phyloP scores from a whole-genome alignment of 768 basidiomycete genomes.

The Postia placenta region DNA sequence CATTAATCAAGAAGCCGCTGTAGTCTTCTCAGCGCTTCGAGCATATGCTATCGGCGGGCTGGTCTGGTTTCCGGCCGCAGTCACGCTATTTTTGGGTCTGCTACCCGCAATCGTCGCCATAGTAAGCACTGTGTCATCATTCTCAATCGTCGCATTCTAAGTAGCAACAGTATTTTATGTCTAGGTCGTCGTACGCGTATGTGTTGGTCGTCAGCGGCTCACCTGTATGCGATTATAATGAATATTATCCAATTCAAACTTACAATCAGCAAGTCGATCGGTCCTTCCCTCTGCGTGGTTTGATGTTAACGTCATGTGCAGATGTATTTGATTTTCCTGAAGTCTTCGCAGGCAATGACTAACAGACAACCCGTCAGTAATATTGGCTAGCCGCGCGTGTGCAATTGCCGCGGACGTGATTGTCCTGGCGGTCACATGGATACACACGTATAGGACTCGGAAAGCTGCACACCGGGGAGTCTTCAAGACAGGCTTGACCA shows the following conservation, averaged over 20 bases:
- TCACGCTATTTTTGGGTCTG: constrained; percentile 1
- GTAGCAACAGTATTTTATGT: neutral
- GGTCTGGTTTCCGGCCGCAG: neutral
- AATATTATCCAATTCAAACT: neutral
- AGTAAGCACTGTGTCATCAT: neutral
- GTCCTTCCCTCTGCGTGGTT: no score
- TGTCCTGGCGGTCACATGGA: constrained; percentile 6
- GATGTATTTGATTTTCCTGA: no score
- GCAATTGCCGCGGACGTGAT: constrained; percentile 6
- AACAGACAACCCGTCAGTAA: neutral
- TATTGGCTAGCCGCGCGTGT: constrained; percentile 5
- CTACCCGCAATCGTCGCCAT: neutral
- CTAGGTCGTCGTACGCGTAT: constrained; percentile 1
- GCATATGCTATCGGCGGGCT: constrained; percentile 8
- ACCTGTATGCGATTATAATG: neutral
- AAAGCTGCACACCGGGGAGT: neutral
- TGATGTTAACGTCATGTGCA: no score
- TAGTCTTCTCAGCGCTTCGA: constrained; percentile 10
- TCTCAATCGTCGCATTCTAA: neutral
- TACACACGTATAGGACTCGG: constrained; percentile 2
- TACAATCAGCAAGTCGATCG: neutral
- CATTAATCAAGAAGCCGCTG: neutral
- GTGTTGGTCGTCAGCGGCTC: neutral
- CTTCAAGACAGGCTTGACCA: constrained; percentile 4
- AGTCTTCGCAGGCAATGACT: neutral